Conservation (phyloP, 371 early-diverging fungal genomes). For the Blakeslea trispora region DNA sequence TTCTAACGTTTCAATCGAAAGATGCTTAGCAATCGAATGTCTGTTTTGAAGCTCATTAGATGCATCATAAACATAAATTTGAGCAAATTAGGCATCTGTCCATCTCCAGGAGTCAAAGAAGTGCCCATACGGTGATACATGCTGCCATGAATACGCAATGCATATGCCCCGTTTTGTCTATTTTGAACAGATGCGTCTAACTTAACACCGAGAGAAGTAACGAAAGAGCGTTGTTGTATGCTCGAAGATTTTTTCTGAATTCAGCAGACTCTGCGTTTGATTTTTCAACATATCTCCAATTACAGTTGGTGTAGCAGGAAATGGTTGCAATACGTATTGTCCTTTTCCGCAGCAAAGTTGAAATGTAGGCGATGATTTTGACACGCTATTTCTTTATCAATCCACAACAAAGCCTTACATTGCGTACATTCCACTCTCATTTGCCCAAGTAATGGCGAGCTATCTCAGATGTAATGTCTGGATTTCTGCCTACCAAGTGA, state of each 20-base stretch:
- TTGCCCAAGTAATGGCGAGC: slow-evolving; percentile 2
- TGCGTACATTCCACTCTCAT: slow-evolving; percentile 5
- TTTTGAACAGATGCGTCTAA: slow-evolving; percentile 9
- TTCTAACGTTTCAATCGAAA: too few relatives aligned
- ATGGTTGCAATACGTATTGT: neutral
- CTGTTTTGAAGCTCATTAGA: slow-evolving; percentile 5
- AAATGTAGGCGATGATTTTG: neutral
- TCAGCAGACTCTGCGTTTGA: neutral
- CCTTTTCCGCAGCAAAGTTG: slow-evolving; percentile 3
- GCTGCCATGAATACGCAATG: slow-evolving; percentile 18
- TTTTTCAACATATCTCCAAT: neutral
- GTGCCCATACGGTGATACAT: slow-evolving; percentile 12
- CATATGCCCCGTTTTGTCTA: slow-evolving; percentile 5
- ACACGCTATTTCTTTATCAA: slow-evolving; percentile 1
- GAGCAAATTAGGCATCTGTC: slow-evolving; percentile 1
- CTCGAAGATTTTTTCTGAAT: slow-evolving; percentile 15
- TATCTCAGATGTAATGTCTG: too few relatives aligned
- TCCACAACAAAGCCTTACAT: slow-evolving; percentile 10
- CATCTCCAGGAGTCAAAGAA: neutral
- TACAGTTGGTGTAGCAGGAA: neutral
- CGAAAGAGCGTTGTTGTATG: slow-evolving; percentile 18
- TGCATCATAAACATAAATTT: slow-evolving; percentile 21
- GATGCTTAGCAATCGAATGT: neutral
- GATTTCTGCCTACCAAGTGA: neutral
- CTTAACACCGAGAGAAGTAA: slow-evolving; percentile 19